Base-by-base conservation (phyloP, 1,284 basidiomycete species). In the Rugosomyces carneus region DNA sequence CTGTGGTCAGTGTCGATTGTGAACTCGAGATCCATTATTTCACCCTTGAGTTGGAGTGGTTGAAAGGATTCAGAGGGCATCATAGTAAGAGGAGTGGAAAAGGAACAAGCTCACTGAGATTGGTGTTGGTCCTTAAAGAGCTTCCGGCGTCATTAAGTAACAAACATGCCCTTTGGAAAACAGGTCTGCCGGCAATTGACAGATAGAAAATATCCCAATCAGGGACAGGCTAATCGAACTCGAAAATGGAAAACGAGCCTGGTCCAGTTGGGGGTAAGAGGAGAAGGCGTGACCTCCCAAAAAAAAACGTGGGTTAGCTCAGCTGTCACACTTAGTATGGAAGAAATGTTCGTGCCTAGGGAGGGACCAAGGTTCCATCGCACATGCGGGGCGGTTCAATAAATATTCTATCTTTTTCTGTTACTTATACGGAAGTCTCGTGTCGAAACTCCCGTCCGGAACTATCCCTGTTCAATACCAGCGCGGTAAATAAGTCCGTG, bases 11-110 rank as follows among this genome's bases (percentile, higher is more conserved):
- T 79, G 59, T 83, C 81, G 45, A 80, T 62, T 52, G 75, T 75
- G 63, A 82, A 78, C 57, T 82, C 81, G 40, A 82, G 71, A 63
- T 82, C 81, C 75, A 82, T 77, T 53, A 80, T 70, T 61, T 80
- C 78, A 57, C 76, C 78, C 58, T 80, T 81, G 61, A 78, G 73
- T 57, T 80, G 79, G 38, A 76, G 60, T 53, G 69, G 65, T 53
- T 68, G 70, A 53, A 68, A 70, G 40, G 64, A 64, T 49, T 67
- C 66, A 57, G 68, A 60, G 60, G 68, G 58, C 60, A 70, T 69
- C 67, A 71, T 71, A 62, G 48, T 45, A 59, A n/a, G n/a, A n/a
- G 59, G 63, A 60, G 65, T 61, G 62, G 63, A 68, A 67, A 66
- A 62, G 65, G 65, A 66, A 66, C 63, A 64, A 64, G 61, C 60